phyloP scores from a whole-genome alignment of 1,284 basidiomycete species.

The Rhodotorula sp. region DNA sequence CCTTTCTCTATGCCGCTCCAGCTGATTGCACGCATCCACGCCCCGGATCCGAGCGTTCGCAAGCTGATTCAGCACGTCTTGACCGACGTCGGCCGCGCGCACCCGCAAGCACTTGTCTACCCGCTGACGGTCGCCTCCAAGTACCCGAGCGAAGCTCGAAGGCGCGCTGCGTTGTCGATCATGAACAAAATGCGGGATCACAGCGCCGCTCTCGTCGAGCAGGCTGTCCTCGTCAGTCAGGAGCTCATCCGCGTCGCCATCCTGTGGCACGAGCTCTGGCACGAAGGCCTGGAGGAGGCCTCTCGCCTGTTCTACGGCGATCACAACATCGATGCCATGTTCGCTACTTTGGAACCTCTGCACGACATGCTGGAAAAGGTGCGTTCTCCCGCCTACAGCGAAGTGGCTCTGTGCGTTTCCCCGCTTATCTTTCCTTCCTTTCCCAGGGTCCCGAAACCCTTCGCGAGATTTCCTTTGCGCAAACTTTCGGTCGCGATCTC shows the following conservation, averaged over 20 bases:
- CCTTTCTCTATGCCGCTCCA: slow-evolving; percentile 47
- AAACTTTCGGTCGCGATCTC: slow-evolving; percentile 91
- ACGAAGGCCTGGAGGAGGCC: slow-evolving; percentile 97
- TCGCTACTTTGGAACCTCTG: slow-evolving; percentile 85
- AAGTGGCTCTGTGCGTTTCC: too few species aligned
- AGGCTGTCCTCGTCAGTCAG: slow-evolving; percentile 86
- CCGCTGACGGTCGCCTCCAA: slow-evolving; percentile 96
- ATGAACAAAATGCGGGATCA: slow-evolving; percentile 95
- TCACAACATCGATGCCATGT: slow-evolving; percentile 99
- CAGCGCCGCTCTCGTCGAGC: slow-evolving; percentile 81
- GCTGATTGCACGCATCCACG: slow-evolving; percentile 98
- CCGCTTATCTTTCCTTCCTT: neutral
- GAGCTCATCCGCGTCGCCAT: slow-evolving; percentile 98
- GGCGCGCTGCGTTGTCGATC: slow-evolving; percentile 79
- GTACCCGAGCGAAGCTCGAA: slow-evolving; percentile 80
- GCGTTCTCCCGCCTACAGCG: slow-evolving; percentile 45
- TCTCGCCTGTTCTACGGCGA: slow-evolving; percentile 97
- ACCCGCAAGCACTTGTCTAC: slow-evolving; percentile 97
- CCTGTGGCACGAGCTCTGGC: slow-evolving; percentile 99
- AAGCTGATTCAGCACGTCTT: slow-evolving; percentile 86
- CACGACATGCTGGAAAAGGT: slow-evolving; percentile 91
- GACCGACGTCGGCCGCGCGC: slow-evolving; percentile 89
- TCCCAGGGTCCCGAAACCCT: slow-evolving; percentile 83
- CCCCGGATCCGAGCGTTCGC: slow-evolving; percentile 81
- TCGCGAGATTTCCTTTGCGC: slow-evolving; percentile 91